phyloP scores from a whole-genome alignment of 2,329 filamentous ascomycete genomes.

The Dryadomyces quercivorus region DNA sequence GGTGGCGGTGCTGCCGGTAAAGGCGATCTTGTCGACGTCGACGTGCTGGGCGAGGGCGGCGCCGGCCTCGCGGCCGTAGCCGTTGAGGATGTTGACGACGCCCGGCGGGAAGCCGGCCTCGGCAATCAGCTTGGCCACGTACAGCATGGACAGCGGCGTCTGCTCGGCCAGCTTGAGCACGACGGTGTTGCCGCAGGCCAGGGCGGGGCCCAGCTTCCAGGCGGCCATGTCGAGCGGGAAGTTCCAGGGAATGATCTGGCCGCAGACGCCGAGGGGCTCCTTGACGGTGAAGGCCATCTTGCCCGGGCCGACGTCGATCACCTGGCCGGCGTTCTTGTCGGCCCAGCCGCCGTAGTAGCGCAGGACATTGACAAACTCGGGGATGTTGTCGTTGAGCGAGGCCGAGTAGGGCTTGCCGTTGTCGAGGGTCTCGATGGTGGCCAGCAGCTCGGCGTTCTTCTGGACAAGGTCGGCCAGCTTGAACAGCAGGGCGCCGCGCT shows the following conservation, averaged over 20 bases:
- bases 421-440: slow-evolving; percentile 59
- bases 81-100: slow-evolving; percentile 62
- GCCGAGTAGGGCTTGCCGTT: slow-evolving; percentile 66
- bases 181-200: slow-evolving; percentile 51
- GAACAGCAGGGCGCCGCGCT: slow-evolving; percentile 55
- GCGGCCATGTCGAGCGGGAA: slow-evolving; percentile 66
- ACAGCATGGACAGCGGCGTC: slow-evolving; percentile 49
- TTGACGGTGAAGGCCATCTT: slow-evolving; percentile 69
- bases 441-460: slow-evolving; percentile 40
- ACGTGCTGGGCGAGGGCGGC: slow-evolving; percentile 52
- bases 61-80: slow-evolving; percentile 52
- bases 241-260: slow-evolving; percentile 71
- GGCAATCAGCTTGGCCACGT: slow-evolving; percentile 53
- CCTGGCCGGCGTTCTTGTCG: slow-evolving; percentile 68
- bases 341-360: slow-evolving; percentile 72
- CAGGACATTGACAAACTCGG: slow-evolving; percentile 33
- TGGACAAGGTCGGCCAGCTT: slow-evolving; percentile 60
- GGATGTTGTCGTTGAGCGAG: slow-evolving; percentile 51
- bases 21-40: slow-evolving; percentile 57
- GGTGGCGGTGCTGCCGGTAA: slow-evolving; percentile 58
- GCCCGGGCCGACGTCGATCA: slow-evolving; percentile 56
- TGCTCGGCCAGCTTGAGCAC: slow-evolving; percentile 54
- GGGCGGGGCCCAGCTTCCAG: slow-evolving; percentile 64
- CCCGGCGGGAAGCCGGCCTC: slow-evolving; percentile 62
- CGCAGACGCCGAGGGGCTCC: slow-evolving; percentile 68